Base-by-base conservation (phyloP, 2,329 filamentous ascomycete genomes). In the Penicillium sp. region DNA sequence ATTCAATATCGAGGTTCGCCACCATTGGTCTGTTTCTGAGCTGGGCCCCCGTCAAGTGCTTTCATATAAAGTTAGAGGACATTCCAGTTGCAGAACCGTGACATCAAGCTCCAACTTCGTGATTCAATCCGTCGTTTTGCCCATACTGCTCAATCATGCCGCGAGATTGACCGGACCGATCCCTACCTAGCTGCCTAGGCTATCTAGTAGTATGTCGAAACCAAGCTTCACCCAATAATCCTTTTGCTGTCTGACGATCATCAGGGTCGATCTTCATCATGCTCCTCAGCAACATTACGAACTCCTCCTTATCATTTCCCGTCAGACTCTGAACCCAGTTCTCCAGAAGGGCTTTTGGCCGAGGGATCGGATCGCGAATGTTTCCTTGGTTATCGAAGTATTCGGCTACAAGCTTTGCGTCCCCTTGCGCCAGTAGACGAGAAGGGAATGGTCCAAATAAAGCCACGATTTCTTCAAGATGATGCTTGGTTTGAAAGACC, bases 251-350 rank as follows among this genome's bases (percentile, higher is more conserved):
- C 30, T n/a, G 19, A 20, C 30, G 30, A 7, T 33, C 21, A 13
- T 33, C 21, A n/a, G 30, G 30, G 15, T 33, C 30, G 8, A 33
- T 33, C 30, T 7, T 14, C 17, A 33, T n/a, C 30, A 33, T 33
- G 17, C 17, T 3, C 17, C 30, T 10, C 19, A 33, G 17, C 4
- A 33, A n/a, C 5, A 33, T 20, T 6, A 33, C 11, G 11, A 33
- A 33, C 2, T 4, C 13, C 17, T 33, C 3, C 17, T 33, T 33
- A n/a, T 33, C 30, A 17, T 33, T 19, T 13, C 30, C 30, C 7
- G 7, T 17, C 13, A 33, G 30, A 33, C 30, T 20, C 10, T 21
- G 2, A 11, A 33, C 21, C 30, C 30, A 33, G 6, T 9, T 33
- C 7, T 20, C 30, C 11, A 33, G 30, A 1, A 2, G 13, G 5